phyloP scores from a whole-genome alignment of 2,329 filamentous ascomycete genomes.

The Bipolaris victoriae region DNA sequence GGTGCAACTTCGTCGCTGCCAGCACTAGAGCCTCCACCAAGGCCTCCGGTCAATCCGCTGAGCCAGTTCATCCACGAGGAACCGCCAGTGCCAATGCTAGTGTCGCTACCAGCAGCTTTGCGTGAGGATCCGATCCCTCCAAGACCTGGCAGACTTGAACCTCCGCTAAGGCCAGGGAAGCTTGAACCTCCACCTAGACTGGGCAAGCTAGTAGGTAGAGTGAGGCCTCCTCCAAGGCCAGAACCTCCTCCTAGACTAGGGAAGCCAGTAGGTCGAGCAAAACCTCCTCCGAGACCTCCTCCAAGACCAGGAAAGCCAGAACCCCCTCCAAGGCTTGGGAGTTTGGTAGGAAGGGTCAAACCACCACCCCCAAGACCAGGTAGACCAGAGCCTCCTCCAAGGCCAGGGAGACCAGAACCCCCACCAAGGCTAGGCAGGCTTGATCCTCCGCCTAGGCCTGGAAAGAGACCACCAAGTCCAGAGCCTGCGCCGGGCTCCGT shows the following conservation, averaged over 20 bases:
- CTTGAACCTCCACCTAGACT: constrained; percentile 2
- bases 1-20: neutral
- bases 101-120: neutral
- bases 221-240: neutral
- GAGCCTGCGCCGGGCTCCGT: constrained; percentile 6
- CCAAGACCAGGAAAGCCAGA: neutral
- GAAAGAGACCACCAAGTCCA: neutral
- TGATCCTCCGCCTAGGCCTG: constrained; percentile 2
- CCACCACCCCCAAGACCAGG: neutral
- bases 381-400: neutral
- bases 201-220: neutral
- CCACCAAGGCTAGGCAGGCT: constrained; percentile 2
- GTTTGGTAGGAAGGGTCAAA: neutral
- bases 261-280: neutral
- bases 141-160: neutral
- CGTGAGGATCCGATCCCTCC: neutral
- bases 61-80: neutral
- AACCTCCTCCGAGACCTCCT: neutral
- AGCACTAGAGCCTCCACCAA: constrained; percentile 3
- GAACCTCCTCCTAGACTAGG: neutral
- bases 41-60: constrained; percentile 3
- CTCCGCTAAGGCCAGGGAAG: neutral
- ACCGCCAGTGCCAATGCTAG: neutral
- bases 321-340: neutral
- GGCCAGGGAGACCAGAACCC: neutral